Evolutionary conservation across 805 yeast species (phyloP).

Genomic region (Metschnikowia borealis): DNA sequence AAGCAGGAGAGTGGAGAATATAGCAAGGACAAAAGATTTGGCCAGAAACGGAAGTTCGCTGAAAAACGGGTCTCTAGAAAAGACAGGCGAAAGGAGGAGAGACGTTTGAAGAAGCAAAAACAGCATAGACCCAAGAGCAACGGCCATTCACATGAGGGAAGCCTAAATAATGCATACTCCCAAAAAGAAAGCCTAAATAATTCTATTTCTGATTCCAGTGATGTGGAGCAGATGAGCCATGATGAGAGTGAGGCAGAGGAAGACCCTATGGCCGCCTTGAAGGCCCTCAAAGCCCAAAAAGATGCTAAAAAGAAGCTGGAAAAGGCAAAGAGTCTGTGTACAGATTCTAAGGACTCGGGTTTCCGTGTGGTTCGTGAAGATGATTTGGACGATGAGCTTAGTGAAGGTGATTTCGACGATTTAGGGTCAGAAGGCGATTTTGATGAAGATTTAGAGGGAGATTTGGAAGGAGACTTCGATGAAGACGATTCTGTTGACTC

Average conservation of each 20-base stretch:
- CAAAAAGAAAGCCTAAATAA: background rate
- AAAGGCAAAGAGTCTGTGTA: background rate
- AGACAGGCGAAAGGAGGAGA: constrained; percentile 34
- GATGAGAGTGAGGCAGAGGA: constrained; percentile 17
- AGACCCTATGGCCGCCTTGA: constrained; percentile 17
- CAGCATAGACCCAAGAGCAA: background rate
- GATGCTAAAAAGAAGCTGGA: constrained; percentile 5
- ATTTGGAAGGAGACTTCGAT: background rate
- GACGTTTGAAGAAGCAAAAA: constrained; percentile 31
- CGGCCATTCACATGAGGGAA: background rate
- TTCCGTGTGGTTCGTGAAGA: constrained; percentile 16
- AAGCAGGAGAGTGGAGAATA: constrained; percentile 43
- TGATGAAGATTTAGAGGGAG: background rate
- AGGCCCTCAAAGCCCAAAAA: constrained; percentile 16
- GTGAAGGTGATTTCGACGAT: background rate
- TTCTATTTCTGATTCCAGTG: too few relatives aligned
- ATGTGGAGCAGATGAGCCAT: too few relatives aligned
- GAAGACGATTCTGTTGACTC: background rate
- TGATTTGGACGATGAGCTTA: constrained; percentile 22
- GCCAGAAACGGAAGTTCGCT: constrained; percentile 23
- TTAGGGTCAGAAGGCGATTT: background rate
- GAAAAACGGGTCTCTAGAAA: constrained; percentile 24
- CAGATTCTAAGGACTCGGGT: background rate
- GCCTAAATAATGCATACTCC: background rate
- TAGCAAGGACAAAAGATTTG: constrained; percentile 30